Evolutionary conservation across 352 stramenopile species (phyloP).

Genomic region (Phytophthora meadii): DNA sequence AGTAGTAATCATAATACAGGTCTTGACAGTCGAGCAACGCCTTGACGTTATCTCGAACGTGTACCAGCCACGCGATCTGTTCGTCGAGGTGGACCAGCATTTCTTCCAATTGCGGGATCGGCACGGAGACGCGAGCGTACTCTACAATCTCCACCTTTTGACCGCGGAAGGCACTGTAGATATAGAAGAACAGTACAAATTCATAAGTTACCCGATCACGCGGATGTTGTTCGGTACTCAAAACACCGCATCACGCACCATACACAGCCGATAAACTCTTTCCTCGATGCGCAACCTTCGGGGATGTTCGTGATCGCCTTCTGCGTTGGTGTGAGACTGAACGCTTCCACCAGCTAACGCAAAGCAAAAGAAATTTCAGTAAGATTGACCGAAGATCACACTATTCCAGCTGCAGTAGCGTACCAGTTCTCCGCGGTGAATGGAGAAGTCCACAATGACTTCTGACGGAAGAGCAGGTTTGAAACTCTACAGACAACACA

Average conservation of each 20-base stretch:
- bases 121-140: constrained; percentile 67
- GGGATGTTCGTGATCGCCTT: constrained; percentile 63
- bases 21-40: constrained; percentile 75
- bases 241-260: constrained; percentile 50
- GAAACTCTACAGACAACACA: constrained; percentile 46
- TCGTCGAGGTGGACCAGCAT: constrained; percentile 75
- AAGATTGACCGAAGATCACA: neutral
- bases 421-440: constrained; percentile 83
- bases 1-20: constrained; percentile 46
- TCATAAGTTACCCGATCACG: neutral
- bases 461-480: constrained; percentile 74
- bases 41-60: constrained; percentile 77
- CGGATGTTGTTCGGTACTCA: neutral
- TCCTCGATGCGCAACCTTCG: constrained; percentile 72
- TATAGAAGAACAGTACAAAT: neutral
- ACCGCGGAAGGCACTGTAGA: constrained; percentile 68
- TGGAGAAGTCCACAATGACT: constrained; percentile 85
- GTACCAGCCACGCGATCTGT: constrained; percentile 69
- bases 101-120: constrained; percentile 83
- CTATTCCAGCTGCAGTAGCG: neutral
- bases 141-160: constrained; percentile 85
- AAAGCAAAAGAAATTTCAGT: neutral
- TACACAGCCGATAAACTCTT: constrained; percentile 82
- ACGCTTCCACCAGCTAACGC: constrained; percentile 77
- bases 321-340: constrained; percentile 61